Base-by-base conservation (phyloP, 768 basidiomycete species). In the Pluteus cervinus region DNA sequence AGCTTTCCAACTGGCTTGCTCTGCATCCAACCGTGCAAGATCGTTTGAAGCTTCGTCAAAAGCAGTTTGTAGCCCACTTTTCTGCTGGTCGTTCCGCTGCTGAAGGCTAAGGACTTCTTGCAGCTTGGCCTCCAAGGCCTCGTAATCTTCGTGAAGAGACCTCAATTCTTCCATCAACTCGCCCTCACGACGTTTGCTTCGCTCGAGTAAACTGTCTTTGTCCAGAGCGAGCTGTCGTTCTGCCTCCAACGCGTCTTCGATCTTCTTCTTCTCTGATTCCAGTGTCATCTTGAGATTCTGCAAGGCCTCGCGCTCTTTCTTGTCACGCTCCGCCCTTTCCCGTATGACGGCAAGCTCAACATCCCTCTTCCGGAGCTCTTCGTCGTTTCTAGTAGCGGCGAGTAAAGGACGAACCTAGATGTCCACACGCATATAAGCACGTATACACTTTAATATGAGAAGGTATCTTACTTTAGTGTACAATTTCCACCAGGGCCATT, bases 401-500 rank as follows among this genome's bases (percentile, higher is more conserved):
- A 99, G 73, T 10, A 98, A 58, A 0, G 96, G 96, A 23, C 93
- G 86, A 14, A 99, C 81, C 85, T 87, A 39, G 7, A n/a, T 30
- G n/a, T n/a, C n/a, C n/a, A n/a, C n/a, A n/a, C 15, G 40, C 25
- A 5, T 34, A 49, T 40, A 41, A 47, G 33, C 4, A 39, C 33
- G 15, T 29, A 4, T 8, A 12, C 26, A 26, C 7, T 36, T 23
- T 28, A 14, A 17, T 16, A 3, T 23, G 10, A 10, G 37, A 14
- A 23, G 16, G 24, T 37, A n/a, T n/a, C 59, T 30, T 43, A 79
- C 90, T 69, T 94, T 94, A 2, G 91, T 91, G 55, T 93, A 99
- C 7, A 98, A 70, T 45, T 92, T 86, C 96, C 96, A 99, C 96
- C 96, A 98, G 2, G 94, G 92, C 96, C 96, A 98, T 36, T 94